These are phyloP conservation scores for Aspergillus terreus DNA, from an alignment of 2,329 filamentous ascomycete genomes.

Conservation along the genomic window DNA sequence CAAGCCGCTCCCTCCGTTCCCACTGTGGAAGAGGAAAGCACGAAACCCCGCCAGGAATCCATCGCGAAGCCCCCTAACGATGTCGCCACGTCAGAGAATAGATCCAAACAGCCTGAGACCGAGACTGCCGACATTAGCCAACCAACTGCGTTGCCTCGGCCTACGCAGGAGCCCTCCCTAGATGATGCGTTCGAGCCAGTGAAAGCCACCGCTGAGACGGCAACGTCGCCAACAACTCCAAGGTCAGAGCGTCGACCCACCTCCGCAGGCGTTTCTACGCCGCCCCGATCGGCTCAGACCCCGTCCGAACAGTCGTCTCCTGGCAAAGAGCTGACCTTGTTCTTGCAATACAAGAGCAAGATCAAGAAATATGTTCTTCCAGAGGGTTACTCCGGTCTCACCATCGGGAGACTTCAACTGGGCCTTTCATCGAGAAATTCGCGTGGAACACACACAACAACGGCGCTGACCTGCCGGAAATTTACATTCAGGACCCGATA, in stretches of 20 bases:
- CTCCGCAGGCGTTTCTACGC: conserved; percentile 25
- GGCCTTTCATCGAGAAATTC: conserved; percentile 99
- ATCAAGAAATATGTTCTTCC: conserved; percentile 93
- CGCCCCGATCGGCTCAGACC: conserved; percentile 52
- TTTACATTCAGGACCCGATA: conserved; percentile 94
- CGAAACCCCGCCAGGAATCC: conserved; percentile 33
- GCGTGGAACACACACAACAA: conserved; percentile 98
- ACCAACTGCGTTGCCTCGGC: conserved; percentile 51
- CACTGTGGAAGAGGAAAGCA: conserved; percentile 47
- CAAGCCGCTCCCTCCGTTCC: conserved; percentile 52
- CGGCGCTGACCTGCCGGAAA: conserved; percentile 87
- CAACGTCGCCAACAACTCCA: conserved; percentile 24
- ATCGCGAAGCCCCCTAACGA: conserved; percentile 10
- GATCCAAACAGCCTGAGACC: conserved; percentile 38
- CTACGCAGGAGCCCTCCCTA: conserved; percentile 32
- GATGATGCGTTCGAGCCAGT: conserved; percentile 34
- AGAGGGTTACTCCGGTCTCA: conserved; percentile 79
- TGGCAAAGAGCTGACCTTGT: conserved; percentile 86
- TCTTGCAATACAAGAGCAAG: conserved; percentile 93
- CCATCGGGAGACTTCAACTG: conserved; percentile 81
- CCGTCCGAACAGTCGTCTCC: conserved; percentile 61
- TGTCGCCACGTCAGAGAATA: conserved; percentile 55
- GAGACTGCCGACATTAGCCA: conserved; percentile 46
- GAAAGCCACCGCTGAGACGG: conserved; percentile 19
- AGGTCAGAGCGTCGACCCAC: conserved; percentile 18